Base-by-base conservation (phyloP, 148 eudicot species). In the Chenopodium suecicum region DNA sequence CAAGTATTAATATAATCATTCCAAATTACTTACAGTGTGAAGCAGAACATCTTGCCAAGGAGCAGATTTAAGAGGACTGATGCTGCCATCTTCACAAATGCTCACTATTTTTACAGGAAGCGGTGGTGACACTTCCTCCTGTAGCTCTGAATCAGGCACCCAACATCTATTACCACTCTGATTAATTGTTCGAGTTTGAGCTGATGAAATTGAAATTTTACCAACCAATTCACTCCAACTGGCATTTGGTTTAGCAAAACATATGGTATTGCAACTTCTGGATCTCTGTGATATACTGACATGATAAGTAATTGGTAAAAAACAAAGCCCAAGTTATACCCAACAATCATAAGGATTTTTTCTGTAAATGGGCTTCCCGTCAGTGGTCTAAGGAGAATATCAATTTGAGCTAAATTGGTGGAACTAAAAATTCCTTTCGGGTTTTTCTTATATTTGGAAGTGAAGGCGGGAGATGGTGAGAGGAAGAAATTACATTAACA, bases 1-100 rank as follows among this genome's bases (percentile, higher is more conserved):
- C 41, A 46, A 19, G 19, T 44, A 68, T 50, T 48, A 68, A 71
- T 12, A 58, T 13, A 66, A 32, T 48, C 29, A 76, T 56, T 82
- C 22, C 25, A 5, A 50, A 58, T 63, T 5, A 81, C 98, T 84
- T 85, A 94, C 98, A 20, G 98, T 94, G 84, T 94, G 98, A 52
- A 85, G 82, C 88, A 94, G 86, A 76, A 94, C 98, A 29, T 94
- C 86, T 78, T 86, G 84, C 98, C 98, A 94, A 56, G 94, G 89
- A 22, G 94, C 85, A 64, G 91, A 88, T n/a, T 88, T 85, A 20
- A 94, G 91, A 72, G 96, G 98, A 82, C 96, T 94, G 87, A 88
- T 65, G 81, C 87, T 88, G 65, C 89, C 92, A 81, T 90, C 86
- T 82, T 92, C 96, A 17, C 87, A 93, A 2, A 94, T 17, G 85